Evolutionary conservation across 371 early-diverging fungal genomes (phyloP).

Genomic region (Rhizopus microsporus): DNA sequence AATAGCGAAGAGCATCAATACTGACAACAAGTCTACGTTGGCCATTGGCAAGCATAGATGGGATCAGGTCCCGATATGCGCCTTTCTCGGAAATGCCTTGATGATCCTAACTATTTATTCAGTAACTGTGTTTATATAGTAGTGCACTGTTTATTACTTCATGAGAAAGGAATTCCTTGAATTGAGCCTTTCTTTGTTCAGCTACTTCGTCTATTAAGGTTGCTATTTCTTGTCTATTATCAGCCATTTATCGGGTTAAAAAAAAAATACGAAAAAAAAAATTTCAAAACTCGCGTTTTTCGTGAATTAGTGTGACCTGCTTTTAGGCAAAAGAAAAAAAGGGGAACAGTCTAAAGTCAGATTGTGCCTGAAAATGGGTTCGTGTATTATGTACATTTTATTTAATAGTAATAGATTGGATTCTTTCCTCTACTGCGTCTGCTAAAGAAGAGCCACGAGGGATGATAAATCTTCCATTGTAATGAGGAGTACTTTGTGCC

Average conservation of each 20-base stretch:
- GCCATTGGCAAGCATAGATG: conserved; percentile 61
- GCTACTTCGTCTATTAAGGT: not conserved
- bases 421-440: too few relatives aligned
- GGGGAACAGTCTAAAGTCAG: not conserved
- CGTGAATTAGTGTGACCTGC: not conserved
- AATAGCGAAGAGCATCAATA: conserved; percentile 85
- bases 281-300: not conserved
- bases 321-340: not conserved
- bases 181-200: conserved; percentile 6
- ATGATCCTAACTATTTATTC: conserved; percentile 12
- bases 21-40: conserved; percentile 82
- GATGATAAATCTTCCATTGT: conserved; percentile 39
- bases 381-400: too few relatives aligned
- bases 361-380: not conserved
- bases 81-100: conserved; percentile 45
- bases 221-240: not conserved
- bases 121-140: not conserved
- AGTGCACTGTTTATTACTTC: conserved; percentile 9
- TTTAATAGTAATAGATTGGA: too few relatives aligned
- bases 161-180: conserved; percentile 19
- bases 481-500: conserved; percentile 46
- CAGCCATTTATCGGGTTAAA: not conserved
- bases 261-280: not conserved
- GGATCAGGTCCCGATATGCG: conserved; percentile 70
- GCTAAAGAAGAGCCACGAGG: not conserved